Evolutionary conservation across 805 yeast genomes (phyloP), one percentile per base, ranked within the genome.

Genomic region (Metschnikowia kofuensis): DNA sequence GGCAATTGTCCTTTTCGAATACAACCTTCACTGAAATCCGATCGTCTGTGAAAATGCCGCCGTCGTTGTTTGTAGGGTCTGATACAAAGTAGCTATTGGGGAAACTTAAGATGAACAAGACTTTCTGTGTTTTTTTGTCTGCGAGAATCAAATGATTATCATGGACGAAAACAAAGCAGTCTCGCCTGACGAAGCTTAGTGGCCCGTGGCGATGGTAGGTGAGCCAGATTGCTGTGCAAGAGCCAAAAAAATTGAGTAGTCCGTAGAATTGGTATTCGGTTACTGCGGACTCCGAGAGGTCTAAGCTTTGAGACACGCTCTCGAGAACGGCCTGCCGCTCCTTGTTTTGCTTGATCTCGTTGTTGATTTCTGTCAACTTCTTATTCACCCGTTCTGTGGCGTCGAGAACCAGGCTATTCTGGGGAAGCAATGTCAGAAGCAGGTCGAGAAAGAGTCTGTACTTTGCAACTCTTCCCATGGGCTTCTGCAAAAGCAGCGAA

Each of bases 391-490:
- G 27, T n/a, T 13, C 38, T 32, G 45, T 30, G 29, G 54, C 56
- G 9, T 34, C 36, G 16, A 11, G n/a, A 9, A 46, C 16, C 9
- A 15, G 32, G 7, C 15, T 4, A 11, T 50, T 31, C 3, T 40
- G 39, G 4, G 53, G 45, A 4, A 39, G 27, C 12, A 45, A 26
- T 14, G 44, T 46, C 8, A 45, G 47, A 9, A 53, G 42, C 2
- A 50, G 38, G 11, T 36, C 30, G n/a, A 54, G 44, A 31, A 54
- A 52, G 26, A 54, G 42, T 30, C 40, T 39, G 50, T 54, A 54
- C 49, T 54, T 51, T 30, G 50, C 55, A n/a, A 54, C 44, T 4
- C 56, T 44, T 10, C 51, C 52, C 46, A 53, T 41, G 31, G 58
- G 56, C 29, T 48, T 50, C 35, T 50, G 56, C 27, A 54, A 35